These are phyloP conservation scores for Sisymbrium altissimum DNA, from an alignment of 345 rosid genomes.

Conservation along the genomic window DNA sequence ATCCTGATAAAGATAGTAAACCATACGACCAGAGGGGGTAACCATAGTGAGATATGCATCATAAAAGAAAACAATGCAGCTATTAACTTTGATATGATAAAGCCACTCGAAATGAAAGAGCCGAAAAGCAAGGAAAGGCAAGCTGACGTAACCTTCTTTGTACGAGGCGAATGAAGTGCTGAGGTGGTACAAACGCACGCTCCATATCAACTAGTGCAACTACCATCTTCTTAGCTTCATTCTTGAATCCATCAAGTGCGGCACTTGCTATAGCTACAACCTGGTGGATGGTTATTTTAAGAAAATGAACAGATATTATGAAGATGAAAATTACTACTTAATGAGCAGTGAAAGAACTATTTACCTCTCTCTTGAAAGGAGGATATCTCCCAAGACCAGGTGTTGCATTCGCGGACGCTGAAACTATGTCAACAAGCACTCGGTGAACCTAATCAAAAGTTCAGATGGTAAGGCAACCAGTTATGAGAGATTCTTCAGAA, in stretches of 20 bases:
- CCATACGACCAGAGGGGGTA: not conserved
- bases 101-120: not conserved
- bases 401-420: constrained; percentile 70
- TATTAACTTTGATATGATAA: too few relatives aligned
- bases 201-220: constrained; percentile 98
- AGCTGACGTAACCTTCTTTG: constrained; percentile 46
- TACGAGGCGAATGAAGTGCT: constrained; percentile 94
- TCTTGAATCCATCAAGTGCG: constrained; percentile 91
- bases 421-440: constrained; percentile 74
- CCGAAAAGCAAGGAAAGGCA: not conserved
- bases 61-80: not conserved
- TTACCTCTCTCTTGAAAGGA: constrained; percentile 85
- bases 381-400: constrained; percentile 88
- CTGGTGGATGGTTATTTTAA: constrained; percentile 29
- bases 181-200: constrained; percentile 99
- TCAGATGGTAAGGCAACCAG: not conserved
- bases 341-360: not conserved
- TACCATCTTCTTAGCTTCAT: constrained; percentile 92
- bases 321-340: not conserved
- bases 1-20: constrained; percentile 46
- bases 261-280: constrained; percentile 77
- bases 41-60: constrained; percentile 10
- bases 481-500: not conserved
- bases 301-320: not conserved
- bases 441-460: constrained; percentile 69